Conservation (phyloP, 2,329 filamentous ascomycete genomes). For the Massarina eburnea region DNA sequence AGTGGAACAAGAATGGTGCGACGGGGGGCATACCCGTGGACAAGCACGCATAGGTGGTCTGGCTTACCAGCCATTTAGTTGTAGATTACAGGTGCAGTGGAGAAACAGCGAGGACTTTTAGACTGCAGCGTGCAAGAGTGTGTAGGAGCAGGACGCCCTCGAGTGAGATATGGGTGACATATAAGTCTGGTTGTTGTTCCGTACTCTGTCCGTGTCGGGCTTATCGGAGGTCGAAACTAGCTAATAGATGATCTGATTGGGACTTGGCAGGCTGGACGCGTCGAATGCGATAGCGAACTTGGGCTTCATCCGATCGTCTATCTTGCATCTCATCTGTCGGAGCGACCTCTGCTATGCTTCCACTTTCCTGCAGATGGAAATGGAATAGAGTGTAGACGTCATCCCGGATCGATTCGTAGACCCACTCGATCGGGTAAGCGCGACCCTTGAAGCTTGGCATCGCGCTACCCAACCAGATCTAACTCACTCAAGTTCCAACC, state of each 20-base stretch:
- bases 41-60: constrained; percentile 74
- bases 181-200: no score
- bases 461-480: not conserved
- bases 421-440: not conserved
- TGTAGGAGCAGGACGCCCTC: constrained; percentile 4
- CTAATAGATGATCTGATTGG: not conserved
- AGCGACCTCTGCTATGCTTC: no score
- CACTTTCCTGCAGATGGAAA: no score
- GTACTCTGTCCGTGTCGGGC: not conserved
- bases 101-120: not conserved
- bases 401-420: not conserved
- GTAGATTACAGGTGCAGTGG: not conserved
- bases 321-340: no score
- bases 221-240: not conserved
- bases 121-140: not conserved
- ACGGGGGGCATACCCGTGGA: constrained; percentile 64
- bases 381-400: not conserved
- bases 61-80: constrained; percentile 37
- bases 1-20: not conserved
- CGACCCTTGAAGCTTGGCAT: not conserved
- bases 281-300: not conserved
- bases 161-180: constrained; percentile 10
- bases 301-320: not conserved
- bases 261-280: not conserved
- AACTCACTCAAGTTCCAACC: no score